A percentile compares a stretch with the other conserved stretches of the same genome.
These are phyloP conservation scores for Solanum chmielewskii DNA, from an alignment of 257 asterid species.

Conservation along the genomic window DNA sequence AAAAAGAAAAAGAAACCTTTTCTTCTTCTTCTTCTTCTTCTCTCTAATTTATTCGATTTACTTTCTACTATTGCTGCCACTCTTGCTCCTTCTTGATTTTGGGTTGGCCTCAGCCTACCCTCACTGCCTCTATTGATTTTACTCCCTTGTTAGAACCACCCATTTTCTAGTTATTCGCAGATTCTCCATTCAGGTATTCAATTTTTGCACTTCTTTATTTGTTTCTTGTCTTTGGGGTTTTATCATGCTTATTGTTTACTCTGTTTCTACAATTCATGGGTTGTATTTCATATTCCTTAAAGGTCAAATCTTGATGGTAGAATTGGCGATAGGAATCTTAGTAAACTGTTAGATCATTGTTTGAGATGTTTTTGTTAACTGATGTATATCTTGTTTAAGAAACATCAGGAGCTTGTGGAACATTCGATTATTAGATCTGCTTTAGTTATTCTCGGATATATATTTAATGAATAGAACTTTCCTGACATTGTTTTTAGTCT, in stretches of 20 bases:
- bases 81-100: background rate
- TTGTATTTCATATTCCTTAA: background rate
- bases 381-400: background rate
- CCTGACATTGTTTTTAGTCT: background rate
- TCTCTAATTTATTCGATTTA: background rate
- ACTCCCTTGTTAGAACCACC: background rate
- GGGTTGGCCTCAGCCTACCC: background rate
- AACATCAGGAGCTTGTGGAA: background rate
- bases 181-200: background rate
- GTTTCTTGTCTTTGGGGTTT: background rate
- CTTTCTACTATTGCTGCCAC: background rate
- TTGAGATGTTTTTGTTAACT: background rate
- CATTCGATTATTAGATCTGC: background rate
- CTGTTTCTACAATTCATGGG: background rate
- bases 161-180: background rate
- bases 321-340: background rate
- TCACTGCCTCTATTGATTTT: background rate
- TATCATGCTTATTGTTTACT: background rate
- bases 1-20: background rate
- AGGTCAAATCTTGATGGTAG: background rate
- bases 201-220: background rate
- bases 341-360: background rate
- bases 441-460: background rate
- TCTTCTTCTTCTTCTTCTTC: background rate
- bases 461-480: background rate